Percentiles rank a stretch among this genome's conserved stretches.
Evolutionary conservation across 768 basidiomycete species (phyloP).

Genomic region (Chalciporus pseudorubinellus): DNA sequence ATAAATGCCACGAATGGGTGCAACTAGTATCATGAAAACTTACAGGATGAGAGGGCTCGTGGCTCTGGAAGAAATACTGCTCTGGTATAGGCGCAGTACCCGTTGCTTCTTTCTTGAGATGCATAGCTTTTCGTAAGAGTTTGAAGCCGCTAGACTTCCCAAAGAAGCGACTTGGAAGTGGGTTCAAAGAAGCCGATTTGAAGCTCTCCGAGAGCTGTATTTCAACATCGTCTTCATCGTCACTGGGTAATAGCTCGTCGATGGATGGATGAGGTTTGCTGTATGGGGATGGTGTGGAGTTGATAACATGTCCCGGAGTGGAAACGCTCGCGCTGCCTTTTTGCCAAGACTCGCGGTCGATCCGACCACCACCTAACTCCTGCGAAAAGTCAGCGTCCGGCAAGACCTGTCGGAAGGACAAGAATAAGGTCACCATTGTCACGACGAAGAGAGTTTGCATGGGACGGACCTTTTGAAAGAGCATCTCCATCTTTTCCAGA

Average conservation of each 20-base stretch:
- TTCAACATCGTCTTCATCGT: conserved; percentile 26
- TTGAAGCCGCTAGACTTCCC: conserved; percentile 43
- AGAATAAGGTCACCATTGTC: neutral
- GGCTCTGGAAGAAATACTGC: neutral
- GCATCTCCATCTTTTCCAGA: conserved; percentile 61
- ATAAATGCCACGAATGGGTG: neutral
- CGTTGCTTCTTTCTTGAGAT: conserved; percentile 56
- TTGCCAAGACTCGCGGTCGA: conserved; percentile 40
- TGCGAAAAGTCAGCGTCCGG: conserved; percentile 61
- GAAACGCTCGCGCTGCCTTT: conserved; percentile 12
- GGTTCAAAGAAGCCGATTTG: conserved; percentile 17
- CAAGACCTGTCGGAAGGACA: conserved; percentile 47
- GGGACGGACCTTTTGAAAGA: conserved; percentile 48
- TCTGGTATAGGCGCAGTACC: conserved; percentile 30
- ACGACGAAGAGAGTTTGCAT: neutral
- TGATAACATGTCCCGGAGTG: conserved; percentile 13
- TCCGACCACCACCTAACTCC: conserved; percentile 46
- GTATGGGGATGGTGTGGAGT: conserved; percentile 7
- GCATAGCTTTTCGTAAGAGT: conserved; percentile 48
- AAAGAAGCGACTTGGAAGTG: conserved; percentile 28
- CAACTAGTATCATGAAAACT: conserved; percentile 13
- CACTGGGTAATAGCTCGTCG: conserved; percentile 27
- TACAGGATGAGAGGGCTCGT: conserved; percentile 19
- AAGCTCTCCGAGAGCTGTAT: conserved; percentile 25
- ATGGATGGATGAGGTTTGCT: conserved; percentile 2